Base-by-base conservation (phyloP, 2,329 filamentous ascomycete genomes). In the Pestalotiopsis sp. region DNA sequence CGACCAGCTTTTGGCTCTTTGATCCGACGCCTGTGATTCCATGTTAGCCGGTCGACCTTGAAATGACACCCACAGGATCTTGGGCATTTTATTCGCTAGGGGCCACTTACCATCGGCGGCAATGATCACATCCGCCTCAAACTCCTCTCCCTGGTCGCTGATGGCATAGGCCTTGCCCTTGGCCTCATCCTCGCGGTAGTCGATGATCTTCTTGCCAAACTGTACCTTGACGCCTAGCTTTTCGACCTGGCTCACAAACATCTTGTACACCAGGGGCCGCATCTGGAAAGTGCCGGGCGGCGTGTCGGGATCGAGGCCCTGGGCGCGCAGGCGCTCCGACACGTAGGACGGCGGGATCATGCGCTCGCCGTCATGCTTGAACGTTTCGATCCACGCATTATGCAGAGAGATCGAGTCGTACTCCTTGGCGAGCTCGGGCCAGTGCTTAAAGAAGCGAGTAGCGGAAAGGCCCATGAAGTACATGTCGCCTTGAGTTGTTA, bases 381-480 rank as follows among this genome's bases (percentile, higher is more conserved):
- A 86, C 0, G 84, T 86, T 75, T 86, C 83, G 44, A 86, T 85
- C 83, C 84, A 86, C 14, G 83, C 81, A 73, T 86, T 83, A 71
- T 85, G 83, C 64, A 86, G 81, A 20, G 84, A 85, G 64, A 87
- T 86, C 7, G 75, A 71, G 66, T 84, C 80, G 75, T 84, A 87
- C 70, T 87, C 84, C 63, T 80, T 76, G 55, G 79, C 77, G 73
- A 88, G 79, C 65, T 86, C 83, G 10, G 85, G 84, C 84, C 85
- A 87, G 68, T 86, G 83, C 74, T 83, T 84, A 74, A 87, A 82
- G 76, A 86, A 86, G 48, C 79, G 81, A 58, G 84, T 87, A 24
- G 85, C 85, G 60, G 83, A 85, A 24, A 88, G 79, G 10, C 85
- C 84, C 83, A 88, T 88, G 74, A 87, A 87, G 77, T 86, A 87